A percentile compares a stretch with the other conserved stretches of the same genome.
phyloP scores from a whole-genome alignment of 495 filamentous ascomycete species.

The Penicillium crystallinum region DNA sequence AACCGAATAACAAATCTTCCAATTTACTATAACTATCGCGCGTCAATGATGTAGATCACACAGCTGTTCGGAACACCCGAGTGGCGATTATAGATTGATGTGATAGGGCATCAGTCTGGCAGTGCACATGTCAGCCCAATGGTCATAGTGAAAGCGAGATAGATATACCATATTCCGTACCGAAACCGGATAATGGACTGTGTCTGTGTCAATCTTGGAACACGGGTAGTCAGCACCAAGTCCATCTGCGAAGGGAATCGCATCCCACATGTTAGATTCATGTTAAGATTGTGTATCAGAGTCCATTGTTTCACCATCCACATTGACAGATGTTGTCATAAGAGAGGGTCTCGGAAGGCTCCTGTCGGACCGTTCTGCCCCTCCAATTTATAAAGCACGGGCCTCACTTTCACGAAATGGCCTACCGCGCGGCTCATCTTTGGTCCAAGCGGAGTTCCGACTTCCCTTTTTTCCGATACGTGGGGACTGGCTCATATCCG shows the following conservation, averaged over 20 bases:
- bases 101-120: background rate
- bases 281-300: background rate
- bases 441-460: conserved; percentile 21
- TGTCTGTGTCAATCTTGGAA: background rate
- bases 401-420: background rate
- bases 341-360: background rate
- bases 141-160: background rate
- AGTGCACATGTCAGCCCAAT: background rate
- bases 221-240: too few species aligned
- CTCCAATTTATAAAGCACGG: conserved; percentile 25
- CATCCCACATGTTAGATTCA: background rate
- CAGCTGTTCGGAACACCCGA: background rate
- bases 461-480: conserved; percentile 9
- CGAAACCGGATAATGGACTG: background rate
- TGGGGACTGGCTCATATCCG: background rate
- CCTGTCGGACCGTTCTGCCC: background rate
- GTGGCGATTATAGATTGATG: background rate
- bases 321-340: too few species aligned
- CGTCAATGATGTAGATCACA: background rate
- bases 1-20: too few species aligned
- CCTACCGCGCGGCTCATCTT: conserved; percentile 25
- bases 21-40: conserved; percentile 2
- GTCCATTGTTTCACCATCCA: background rate
- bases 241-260: too few species aligned
- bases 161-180: background rate